Evolutionary conservation across 805 yeast genomes (phyloP).

Genomic region (Brettanomyces nanus): DNA sequence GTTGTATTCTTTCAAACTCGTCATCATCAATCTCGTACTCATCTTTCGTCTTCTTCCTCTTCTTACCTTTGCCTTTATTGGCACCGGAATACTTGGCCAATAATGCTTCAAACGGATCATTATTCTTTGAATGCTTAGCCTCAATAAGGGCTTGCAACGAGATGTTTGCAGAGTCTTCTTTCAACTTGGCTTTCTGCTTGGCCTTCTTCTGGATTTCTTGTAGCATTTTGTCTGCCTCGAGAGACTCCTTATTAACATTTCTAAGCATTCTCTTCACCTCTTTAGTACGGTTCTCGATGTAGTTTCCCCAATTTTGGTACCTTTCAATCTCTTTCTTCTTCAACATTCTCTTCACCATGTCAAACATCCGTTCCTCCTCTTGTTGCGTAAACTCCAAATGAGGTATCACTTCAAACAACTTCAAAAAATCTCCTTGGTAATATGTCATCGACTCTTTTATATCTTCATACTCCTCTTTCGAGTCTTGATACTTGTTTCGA

Average conservation of each 20-base stretch:
- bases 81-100: conserved; percentile 41
- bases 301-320: conserved; percentile 28
- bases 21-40: conserved; percentile 37
- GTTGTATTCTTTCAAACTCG: conserved; percentile 41
- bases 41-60: conserved; percentile 4
- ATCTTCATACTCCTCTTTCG: conserved; percentile 54
- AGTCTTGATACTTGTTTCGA: conserved; percentile 50
- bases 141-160: conserved; percentile 44
- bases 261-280: conserved; percentile 41
- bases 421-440: conserved; percentile 60
- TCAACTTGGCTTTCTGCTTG: conserved; percentile 10
- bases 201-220: background rate
- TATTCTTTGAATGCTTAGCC: conserved; percentile 35
- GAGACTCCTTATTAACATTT: conserved; percentile 53
- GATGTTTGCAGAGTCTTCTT: conserved; percentile 27
- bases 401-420: conserved; percentile 66
- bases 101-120: conserved; percentile 34
- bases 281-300: conserved; percentile 40
- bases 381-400: conserved; percentile 56
- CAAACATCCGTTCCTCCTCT: conserved; percentile 56
- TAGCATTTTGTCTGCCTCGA: conserved; percentile 41
- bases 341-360: conserved; percentile 40
- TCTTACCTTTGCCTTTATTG: conserved; percentile 27
- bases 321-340: conserved; percentile 26
- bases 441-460: conserved; percentile 49